Evolutionary conservation across 208 protist genomes (phyloP).

Genomic region (Acanthamoeba polyphaga): DNA sequence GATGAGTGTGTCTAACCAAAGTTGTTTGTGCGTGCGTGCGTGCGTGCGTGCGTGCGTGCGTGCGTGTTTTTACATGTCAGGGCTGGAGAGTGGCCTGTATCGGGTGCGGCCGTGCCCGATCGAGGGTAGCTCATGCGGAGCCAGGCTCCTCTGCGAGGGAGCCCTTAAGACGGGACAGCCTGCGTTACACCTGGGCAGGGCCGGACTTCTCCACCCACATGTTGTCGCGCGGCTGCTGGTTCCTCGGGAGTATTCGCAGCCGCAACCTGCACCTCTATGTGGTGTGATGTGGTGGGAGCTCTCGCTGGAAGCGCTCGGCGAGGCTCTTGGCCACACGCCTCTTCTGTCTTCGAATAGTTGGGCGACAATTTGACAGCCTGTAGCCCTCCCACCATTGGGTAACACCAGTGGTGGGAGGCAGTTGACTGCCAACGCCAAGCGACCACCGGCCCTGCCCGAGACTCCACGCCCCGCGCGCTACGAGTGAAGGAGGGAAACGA

Average conservation of each 20-base stretch:
- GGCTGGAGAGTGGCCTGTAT: background rate
- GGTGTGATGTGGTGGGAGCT: background rate
- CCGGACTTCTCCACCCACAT: background rate
- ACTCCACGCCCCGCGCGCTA: too few relatives aligned
- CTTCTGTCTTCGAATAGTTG: too few relatives aligned
- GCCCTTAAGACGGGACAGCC: background rate
- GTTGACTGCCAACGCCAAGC: too few relatives aligned
- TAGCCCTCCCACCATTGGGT: too few relatives aligned
- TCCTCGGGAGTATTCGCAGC: background rate
- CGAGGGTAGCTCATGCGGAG: background rate
- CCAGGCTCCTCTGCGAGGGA: background rate
- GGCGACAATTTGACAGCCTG: too few relatives aligned
- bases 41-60: too few relatives aligned
- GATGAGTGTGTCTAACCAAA: background rate
- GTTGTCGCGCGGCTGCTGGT: background rate
- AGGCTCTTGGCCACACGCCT: background rate
- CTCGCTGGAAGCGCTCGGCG: background rate
- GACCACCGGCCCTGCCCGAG: too few relatives aligned
- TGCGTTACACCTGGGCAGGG: background rate
- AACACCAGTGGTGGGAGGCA: too few relatives aligned
- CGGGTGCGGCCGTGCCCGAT: background rate
- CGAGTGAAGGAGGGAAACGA: too few relatives aligned
- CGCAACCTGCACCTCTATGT: background rate
- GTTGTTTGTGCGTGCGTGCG: background rate
- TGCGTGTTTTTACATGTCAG: background rate